phyloP scores from a whole-genome alignment of 1,284 basidiomycete genomes.

The Ganoderma boninense region DNA sequence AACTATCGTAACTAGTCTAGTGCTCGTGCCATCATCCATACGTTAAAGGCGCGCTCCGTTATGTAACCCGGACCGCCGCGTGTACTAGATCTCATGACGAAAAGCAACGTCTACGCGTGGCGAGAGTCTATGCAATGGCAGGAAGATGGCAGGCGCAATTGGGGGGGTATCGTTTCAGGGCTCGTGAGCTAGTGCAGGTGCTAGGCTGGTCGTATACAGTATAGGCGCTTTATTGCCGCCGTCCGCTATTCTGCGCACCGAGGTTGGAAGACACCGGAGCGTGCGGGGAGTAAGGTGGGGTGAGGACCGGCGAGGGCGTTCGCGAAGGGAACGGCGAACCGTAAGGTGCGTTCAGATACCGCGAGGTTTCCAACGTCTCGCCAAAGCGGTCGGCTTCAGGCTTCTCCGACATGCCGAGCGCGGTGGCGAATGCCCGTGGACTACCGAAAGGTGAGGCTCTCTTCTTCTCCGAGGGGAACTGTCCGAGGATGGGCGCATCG shows the following conservation, averaged over 20 bases:
- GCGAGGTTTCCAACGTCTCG: constrained; percentile 59
- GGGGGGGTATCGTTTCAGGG: constrained; percentile 40
- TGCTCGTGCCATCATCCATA: constrained; percentile 32
- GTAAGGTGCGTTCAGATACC: constrained; percentile 71
- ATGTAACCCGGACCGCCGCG: constrained; percentile 34
- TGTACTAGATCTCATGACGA: constrained; percentile 35
- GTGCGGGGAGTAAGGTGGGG: constrained; percentile 41
- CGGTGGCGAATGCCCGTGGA: constrained; percentile 55
- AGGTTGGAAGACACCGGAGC: constrained; percentile 12
- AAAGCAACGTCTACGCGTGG: constrained; percentile 36
- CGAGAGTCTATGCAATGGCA: constrained; percentile 31
- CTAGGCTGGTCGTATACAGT: constrained; percentile 42
- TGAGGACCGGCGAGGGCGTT: constrained; percentile 60
- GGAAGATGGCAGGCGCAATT: constrained; percentile 9
- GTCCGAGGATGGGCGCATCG: constrained; percentile 65
- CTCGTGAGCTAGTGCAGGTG: constrained; percentile 41
- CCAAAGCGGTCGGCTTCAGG: constrained; percentile 47
- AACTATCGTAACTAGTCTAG: constrained; percentile 34
- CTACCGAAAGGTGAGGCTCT: constrained; percentile 60
- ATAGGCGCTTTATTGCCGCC: constrained; percentile 34
- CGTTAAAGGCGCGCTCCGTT: constrained; percentile 23
- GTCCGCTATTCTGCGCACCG: constrained; percentile 32
- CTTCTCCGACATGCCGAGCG: constrained; percentile 50
- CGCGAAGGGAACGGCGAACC: constrained; percentile 72
- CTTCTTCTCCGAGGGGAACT: constrained; percentile 55